Base-by-base conservation (phyloP, 2,329 filamentous ascomycete species). In the Hypoxylon sp. region DNA sequence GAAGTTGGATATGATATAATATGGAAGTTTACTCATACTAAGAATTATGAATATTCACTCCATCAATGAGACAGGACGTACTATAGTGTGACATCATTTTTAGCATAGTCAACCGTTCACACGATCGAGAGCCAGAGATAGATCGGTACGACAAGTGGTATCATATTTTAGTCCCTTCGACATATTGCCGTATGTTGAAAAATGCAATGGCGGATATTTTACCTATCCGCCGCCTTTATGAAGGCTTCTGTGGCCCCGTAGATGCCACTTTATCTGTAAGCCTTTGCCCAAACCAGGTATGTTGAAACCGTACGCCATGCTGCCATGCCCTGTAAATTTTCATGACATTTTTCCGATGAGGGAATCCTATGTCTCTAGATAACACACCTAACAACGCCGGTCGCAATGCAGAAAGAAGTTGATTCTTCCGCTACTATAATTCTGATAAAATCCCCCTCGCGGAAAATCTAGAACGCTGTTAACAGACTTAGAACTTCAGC, bases 401-500 rank as follows among this genome's bases (percentile, higher is more conserved):
- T 75, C 73, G 75, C 76, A 76, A 77, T 77, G 76, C 76, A 75
- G 75, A 75, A 77, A 77, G 76, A 77, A 77, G 76, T 77, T 77
- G 76, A 77, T 77, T 77, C 76, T 77, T 70, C 76, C 76, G 76
- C 75, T 74, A 64, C 53, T 72, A 67, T 65, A 65, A 71, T 68
- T 72, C 45, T 70, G 65, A 70, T 67, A 70, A 71, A 67, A 67
- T 61, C 61, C 22, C 68, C 70, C 68, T 70, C 71, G 65, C 71
- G 71, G 73, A 72, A 76, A 74, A 55, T 57, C 57, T 64, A 59
- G 7, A 56, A 62, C 32, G 32, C 16, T n/a, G 48, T 68, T 69
- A 71, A 68, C 67, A 69, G 72, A 75, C 80, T 88, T 97, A 98
- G 83, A 93, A 91, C 84, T 92, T 94, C 78, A 99, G 92, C 74